Percentiles rank a stretch among this genome's conserved stretches.
Evolutionary conservation across 2,329 filamentous ascomycete genomes (phyloP).

Genomic region (Aspergillus sp.): DNA sequence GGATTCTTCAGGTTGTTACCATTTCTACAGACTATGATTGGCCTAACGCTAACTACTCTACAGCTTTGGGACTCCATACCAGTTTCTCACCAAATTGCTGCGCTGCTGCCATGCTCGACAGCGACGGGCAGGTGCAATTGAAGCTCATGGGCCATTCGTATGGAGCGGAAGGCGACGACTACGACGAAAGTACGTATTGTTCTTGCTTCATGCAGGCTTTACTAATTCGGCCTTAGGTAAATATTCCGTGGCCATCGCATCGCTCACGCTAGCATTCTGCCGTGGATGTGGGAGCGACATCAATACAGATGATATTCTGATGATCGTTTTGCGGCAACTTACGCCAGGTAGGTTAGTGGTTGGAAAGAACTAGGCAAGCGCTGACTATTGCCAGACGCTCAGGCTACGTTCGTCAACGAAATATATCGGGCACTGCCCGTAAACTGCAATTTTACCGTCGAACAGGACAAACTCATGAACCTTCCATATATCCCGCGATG

Average conservation of each 20-base stretch:
- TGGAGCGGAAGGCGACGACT: conserved; percentile 24
- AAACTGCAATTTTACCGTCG: conserved; percentile 72
- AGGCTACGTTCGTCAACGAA: conserved; percentile 55
- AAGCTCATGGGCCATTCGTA: conserved; percentile 33
- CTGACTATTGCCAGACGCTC: conserved; percentile 42
- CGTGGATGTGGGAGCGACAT: conserved; percentile 39
- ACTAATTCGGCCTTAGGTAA: conserved; percentile 20
- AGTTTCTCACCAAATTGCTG: conserved; percentile 38
- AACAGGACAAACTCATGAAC: conserved; percentile 64
- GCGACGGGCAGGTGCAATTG: conserved; percentile 31
- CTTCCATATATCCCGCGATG: conserved; percentile 66
- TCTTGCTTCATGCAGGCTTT: neutral
- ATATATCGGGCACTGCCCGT: conserved; percentile 61
- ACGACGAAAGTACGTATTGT: conserved; percentile 27
- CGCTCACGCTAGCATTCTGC: conserved; percentile 47
- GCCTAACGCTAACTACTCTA: conserved; percentile 6
- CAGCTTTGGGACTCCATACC: conserved; percentile 24
- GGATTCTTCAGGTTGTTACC: conserved; percentile 49
- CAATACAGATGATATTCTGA: conserved; percentile 63
- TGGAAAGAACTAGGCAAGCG: no score
- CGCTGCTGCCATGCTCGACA: conserved; percentile 28
- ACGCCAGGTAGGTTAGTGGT: conserved; percentile 29
- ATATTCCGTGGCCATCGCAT: conserved; percentile 49
- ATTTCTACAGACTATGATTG: neutral
- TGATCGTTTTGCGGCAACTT: conserved; percentile 49